Evolutionary conservation across 1,284 basidiomycete genomes (phyloP).

Genomic region (Hemileia vastatrix): DNA sequence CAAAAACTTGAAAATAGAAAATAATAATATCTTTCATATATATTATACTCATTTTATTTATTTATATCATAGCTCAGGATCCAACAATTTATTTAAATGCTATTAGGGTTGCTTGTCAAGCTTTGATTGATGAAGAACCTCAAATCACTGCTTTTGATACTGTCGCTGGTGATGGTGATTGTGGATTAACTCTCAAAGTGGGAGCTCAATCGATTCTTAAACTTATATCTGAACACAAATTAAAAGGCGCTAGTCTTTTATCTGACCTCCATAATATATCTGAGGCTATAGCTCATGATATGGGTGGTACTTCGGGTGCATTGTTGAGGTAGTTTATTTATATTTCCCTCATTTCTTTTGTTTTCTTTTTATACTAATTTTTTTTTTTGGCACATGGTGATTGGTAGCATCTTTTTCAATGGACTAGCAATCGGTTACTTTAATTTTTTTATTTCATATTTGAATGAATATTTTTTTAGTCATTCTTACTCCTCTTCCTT

Average conservation of each 20-base stretch:
- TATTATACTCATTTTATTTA: too few relatives aligned
- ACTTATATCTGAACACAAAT: conserved; percentile 44
- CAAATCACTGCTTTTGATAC: conserved; percentile 83
- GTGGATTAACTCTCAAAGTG: conserved; percentile 73
- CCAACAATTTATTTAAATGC: conserved; percentile 51
- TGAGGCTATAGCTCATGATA: conserved; percentile 58
- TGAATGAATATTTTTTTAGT: background rate
- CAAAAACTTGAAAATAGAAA: too few relatives aligned
- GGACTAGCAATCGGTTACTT: conserved; percentile 68
- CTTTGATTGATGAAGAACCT: conserved; percentile 65
- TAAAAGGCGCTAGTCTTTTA: conserved; percentile 58
- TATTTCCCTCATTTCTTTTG: background rate
- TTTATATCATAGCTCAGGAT: conserved; percentile 24
- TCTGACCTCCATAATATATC: conserved; percentile 60
- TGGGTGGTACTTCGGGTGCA: conserved; percentile 88
- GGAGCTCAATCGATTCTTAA: conserved; percentile 51
- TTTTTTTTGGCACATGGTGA: background rate
- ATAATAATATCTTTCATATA: too few relatives aligned
- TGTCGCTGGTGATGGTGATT: conserved; percentile 60
- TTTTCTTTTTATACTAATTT: background rate
- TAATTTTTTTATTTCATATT: conserved; percentile 38
- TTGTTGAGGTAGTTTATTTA: conserved; percentile 63
- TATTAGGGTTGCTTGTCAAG: conserved; percentile 59
- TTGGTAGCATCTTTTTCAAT: conserved; percentile 69
- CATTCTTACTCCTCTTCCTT: background rate